Base-by-base conservation (phyloP, 139 green algal species). In the Volvox reticuliferus region DNA sequence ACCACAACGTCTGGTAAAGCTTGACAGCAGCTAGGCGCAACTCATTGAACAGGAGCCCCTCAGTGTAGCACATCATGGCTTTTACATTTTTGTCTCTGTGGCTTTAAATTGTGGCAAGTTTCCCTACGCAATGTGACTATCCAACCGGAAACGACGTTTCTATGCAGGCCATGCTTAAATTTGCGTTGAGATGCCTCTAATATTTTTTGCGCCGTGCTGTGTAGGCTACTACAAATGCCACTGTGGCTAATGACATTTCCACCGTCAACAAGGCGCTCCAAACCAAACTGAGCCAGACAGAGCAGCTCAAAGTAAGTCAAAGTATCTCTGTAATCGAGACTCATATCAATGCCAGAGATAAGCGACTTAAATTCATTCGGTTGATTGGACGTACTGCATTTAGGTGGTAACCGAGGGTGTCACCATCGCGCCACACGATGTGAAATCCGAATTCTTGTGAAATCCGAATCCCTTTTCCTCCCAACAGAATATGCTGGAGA, bases 401-500 rank as follows among this genome's bases (percentile, higher is more conserved):
- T 55, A 55, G 44, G 44, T 9, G 9, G 44, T 55, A 55, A 55
- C 44, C 44, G 5, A 55, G 44, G 44, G 44, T 55, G 44, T 9
- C 44, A 9, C 44, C 44, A 55, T 55, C 9, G 44, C 44, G 44
- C 44, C n/a, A n/a, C n/a, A n/a, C n/a, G n/a, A n/a, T n/a, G 44
- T 55, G 44, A 55, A 55, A 55, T 55, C 44, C 44, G 44, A 55
- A 55, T 28, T 5, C 65, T 2, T 73, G 44, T 55, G 44, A 55
- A 55, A 55, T 55, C 44, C 44, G 44, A 55, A 55, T 28, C 21
- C 65, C 9, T 73, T 28, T 28, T 73, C 65, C 65, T 73, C 65
- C 65, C 65, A 30, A 24, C 86, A 84, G 73, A 80, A 61, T 36
- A 86, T 91, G 76, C 76, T 91, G 32, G 86, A 90, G n/a, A 35